phyloP scores from a whole-genome alignment of 306 rosid species.

The Dryas alaskensis region DNA sequence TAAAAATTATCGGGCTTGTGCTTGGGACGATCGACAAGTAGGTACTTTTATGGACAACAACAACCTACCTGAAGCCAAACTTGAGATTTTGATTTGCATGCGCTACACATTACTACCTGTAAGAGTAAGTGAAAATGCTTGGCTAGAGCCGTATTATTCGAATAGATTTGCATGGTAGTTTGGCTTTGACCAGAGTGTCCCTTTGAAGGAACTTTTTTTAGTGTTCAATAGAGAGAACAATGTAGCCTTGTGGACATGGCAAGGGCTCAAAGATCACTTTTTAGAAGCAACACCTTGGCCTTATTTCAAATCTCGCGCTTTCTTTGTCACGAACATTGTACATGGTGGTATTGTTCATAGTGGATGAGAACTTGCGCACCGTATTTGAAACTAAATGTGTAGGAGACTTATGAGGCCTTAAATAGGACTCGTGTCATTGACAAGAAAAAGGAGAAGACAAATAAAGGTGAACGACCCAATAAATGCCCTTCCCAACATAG shows the following conservation, averaged over 20 bases:
- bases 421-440: too few species aligned
- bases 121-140: neutral
- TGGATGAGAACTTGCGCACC: too few species aligned
- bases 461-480: too few species aligned
- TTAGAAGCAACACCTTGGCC: accelerated
- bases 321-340: accelerated
- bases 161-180: neutral
- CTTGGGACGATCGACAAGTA: too few species aligned
- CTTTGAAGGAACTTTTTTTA: neutral
- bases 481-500: too few species aligned
- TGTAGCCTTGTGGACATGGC: neutral
- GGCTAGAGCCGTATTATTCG: neutral
- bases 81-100: neutral
- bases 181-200: neutral
- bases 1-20: too few species aligned
- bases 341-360: neutral
- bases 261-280: neutral
- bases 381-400: too few species aligned
- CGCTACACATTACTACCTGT: neutral
- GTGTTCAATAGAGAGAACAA: accelerated
- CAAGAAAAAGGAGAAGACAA: too few species aligned
- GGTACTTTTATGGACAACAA: too few species aligned
- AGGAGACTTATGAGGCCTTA: too few species aligned
- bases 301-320: neutral
- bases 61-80: too few species aligned